Percentiles rank a stretch among this genome's conserved stretches.
These are phyloP conservation scores for Capsicum rhomboideum DNA, from an alignment of 257 asterid genomes.

Conservation along the genomic window DNA sequence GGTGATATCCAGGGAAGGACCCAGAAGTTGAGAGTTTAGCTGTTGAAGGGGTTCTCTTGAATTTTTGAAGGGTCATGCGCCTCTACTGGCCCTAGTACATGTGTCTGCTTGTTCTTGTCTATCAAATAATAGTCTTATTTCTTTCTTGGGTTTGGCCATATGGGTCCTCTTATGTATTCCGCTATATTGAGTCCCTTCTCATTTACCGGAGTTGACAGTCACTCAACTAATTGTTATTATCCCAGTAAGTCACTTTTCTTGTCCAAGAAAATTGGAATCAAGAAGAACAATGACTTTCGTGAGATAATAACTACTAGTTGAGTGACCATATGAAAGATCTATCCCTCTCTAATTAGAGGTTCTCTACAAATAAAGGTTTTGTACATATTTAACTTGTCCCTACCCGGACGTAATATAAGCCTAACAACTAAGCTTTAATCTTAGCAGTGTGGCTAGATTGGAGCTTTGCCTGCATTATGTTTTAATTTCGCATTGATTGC, in stretches of 20 bases:
- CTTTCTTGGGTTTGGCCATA: not conserved
- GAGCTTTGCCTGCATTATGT: not conserved
- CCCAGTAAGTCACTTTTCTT: not conserved
- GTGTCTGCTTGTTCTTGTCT: not conserved
- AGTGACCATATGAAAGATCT: not conserved
- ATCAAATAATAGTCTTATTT: not conserved
- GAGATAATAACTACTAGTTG: not conserved
- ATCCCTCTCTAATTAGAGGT: not conserved
- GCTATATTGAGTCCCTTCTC: not conserved
- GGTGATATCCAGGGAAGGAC: not conserved
- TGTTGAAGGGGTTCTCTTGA: not conserved
- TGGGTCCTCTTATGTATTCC: not conserved
- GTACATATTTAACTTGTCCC: not conserved
- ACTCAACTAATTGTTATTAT: not conserved
- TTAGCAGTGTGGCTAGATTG: not conserved
- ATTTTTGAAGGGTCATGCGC: not conserved
- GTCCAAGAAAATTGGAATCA: too few species aligned
- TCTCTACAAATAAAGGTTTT: not conserved
- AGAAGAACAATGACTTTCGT: not conserved
- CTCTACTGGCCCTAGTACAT: not conserved
- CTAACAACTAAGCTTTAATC: not conserved
- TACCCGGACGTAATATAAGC: not conserved
- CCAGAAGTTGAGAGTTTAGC: not conserved
- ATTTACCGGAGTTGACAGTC: not conserved
- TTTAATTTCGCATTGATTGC: not conserved